These are phyloP conservation scores for Blepharisma undulans DNA, from an alignment of 169 alveolate species.

Conservation along the genomic window DNA sequence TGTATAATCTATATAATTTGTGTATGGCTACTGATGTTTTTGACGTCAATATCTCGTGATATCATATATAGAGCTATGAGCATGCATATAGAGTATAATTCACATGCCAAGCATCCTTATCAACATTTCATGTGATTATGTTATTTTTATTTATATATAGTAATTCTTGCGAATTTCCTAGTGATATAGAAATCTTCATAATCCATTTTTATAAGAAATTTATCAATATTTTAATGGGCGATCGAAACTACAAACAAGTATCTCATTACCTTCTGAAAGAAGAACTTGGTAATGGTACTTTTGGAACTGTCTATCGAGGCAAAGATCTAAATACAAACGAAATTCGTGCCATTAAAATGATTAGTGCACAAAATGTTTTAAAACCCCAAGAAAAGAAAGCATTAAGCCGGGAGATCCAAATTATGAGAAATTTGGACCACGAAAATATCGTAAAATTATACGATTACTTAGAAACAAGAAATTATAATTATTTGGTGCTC, in stretches of 20 bases:
- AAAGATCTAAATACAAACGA: constrained; percentile 12
- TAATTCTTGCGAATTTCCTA: not conserved
- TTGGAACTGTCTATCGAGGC: constrained; percentile 28
- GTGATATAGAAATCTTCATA: not conserved
- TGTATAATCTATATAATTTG: no score
- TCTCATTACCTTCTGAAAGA: constrained; percentile 11
- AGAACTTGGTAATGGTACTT: constrained; percentile 35
- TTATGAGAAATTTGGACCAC: constrained; percentile 45
- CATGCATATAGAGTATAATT: no score
- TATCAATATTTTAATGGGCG: not conserved
- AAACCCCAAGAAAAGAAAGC: not conserved
- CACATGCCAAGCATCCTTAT: no score
- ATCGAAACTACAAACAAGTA: not conserved
- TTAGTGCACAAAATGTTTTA: not conserved
- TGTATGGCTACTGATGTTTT: no score
- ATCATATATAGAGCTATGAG: no score
- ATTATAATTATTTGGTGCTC: constrained; percentile 45
- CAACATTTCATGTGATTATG: no score
- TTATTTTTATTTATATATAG: no score
- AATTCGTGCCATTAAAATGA: constrained; percentile 30
- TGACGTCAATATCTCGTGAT: no score
- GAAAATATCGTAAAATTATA: constrained; percentile 53
- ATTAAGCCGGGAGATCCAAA: constrained; percentile 44
- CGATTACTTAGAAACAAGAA: constrained; percentile 42
- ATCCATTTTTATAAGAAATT: not conserved